Base-by-base conservation (phyloP, 2,329 filamentous ascomycete species). In the Pestalotiopsis sp. region DNA sequence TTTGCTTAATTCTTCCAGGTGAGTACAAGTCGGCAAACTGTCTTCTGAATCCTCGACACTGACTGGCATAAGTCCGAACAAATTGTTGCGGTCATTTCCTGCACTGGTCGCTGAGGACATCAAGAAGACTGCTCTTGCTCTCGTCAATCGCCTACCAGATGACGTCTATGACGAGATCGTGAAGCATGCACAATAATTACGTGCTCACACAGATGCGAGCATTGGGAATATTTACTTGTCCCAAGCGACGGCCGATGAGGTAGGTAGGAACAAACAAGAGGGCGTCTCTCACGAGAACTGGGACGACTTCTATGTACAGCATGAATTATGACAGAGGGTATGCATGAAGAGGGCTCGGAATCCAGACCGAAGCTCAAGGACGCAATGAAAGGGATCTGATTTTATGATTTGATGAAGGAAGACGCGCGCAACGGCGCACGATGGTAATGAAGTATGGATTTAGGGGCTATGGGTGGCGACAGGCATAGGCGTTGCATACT, bases 131-230 rank as follows among this genome's bases (percentile, higher is more conserved):
- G 95, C 95, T 0, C 90, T 98, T 73, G 91, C 91, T 66, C 92
- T 98, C 75, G 92, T 97, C 68, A 91, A 92, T 74, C 96, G 95
- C 84, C 94, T 99, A 67, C 95, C 96, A 2, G 90, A 94, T 71
- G 92, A 97, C 73, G 86, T 98, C 62, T 99, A 98, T 77, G 90
- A 92, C 64, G 93, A 97, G 78, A 94, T 99, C 76, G 91, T 98
- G 65, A 86, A 87, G 56, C 96, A 99, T 79, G 95, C 95, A 6
- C 92, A 92, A 75, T 95, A 80, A 86, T 27, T 58, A 64, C 56
- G 57, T 25, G 45, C 62, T 20, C 9, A 17, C 3, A 3, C 27
- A 45, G 49, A 27, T 14, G 27, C n/a, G 20, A 23, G n/a, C 23
- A 45, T 41, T 23, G n/a, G n/a, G 14, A n/a, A 14, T 41, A 2